Evolutionary conservation across 2,329 filamentous ascomycete species (phyloP).

Genomic region (Fusarium sp.): DNA sequence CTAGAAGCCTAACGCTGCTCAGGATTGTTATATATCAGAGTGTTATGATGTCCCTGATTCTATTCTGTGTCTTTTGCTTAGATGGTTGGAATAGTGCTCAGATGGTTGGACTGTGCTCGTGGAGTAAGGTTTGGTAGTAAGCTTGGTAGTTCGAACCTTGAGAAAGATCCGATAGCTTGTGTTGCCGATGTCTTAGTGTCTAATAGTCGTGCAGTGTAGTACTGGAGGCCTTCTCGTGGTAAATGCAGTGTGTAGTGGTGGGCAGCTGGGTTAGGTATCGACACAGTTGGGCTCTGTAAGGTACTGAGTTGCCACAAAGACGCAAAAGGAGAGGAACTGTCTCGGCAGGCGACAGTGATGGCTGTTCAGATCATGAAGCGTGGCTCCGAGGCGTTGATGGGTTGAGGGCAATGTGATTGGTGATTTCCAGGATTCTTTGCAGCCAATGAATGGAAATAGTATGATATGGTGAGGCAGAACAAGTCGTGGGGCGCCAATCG

Average conservation of each 20-base stretch:
- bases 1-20: slow-evolving; percentile 35
- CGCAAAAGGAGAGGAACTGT: slow-evolving; percentile 44
- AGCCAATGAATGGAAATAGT: slow-evolving; percentile 51
- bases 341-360: slow-evolving; percentile 44
- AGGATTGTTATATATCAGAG: slow-evolving; percentile 25
- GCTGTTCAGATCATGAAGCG: slow-evolving; percentile 43
- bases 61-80: slow-evolving; percentile 8
- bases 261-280: slow-evolving; percentile 45
- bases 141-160: slow-evolving; percentile 1
- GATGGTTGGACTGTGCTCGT: slow-evolving; percentile 4
- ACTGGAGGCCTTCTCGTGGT: slow-evolving; percentile 31
- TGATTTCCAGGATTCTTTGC: slow-evolving; percentile 44
- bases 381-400: slow-evolving; percentile 47
- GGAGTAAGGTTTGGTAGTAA: slow-evolving; percentile 1
- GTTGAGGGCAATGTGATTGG: slow-evolving; percentile 50
- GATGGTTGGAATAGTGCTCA: neutral
- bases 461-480: slow-evolving; percentile 51
- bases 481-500: slow-evolving; percentile 47
- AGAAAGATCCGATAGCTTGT: slow-evolving; percentile 4
- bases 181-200: slow-evolving; percentile 13
- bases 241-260: slow-evolving; percentile 37
- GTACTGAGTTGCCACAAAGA: slow-evolving; percentile 36
- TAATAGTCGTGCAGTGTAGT: slow-evolving; percentile 23
- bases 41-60: slow-evolving; percentile 3
- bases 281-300: slow-evolving; percentile 36